Evolutionary conservation across 2,329 filamentous ascomycete species (phyloP), one percentile per base, ranked within the genome.

Genomic region (Aspergillus pseudoterreus): DNA sequence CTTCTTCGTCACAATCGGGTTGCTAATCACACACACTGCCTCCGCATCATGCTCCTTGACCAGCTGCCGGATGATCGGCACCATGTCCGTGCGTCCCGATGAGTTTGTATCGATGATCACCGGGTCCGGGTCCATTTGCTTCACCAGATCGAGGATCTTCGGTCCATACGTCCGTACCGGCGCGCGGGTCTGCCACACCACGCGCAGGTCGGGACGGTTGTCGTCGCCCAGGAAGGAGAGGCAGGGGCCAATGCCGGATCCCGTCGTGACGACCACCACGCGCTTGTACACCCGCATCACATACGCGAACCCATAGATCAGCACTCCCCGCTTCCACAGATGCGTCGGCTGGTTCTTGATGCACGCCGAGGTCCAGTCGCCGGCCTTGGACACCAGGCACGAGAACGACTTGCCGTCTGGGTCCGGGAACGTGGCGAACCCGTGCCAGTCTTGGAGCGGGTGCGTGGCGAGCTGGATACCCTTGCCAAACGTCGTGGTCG

Each of bases 1-100:
- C 71, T 82, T 82, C 62, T 78, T 78, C 15, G 86, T 90, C 32
- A 89, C 78, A 51, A 71, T 78, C 51, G 84, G 82, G 65, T 90
- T 91, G 50, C 83, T 84, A 61, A 91, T 85, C 53, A 90, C 79
- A 63, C 89, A 84, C 35, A 90, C 85, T 2, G 86, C 87, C 74
- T 90, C 86, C 1, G 79, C 78, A 0, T 70, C 57, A 22, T 73
- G 73, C 30, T 78, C 68, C 45, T 60, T 62, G 45, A 72, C 73
- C 47, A 85, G 71, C 8, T 74, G 69, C 59, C 80, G 84, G 36
- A 78, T 76, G 43, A 82, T 72, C 11, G 74, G 75, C 24, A 85
- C 61, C 65, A 88, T 78, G 64, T 89, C 81, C 2, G 83, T 78
- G 6, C 85, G 76, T 0, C 84, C 85, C 30, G 75, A 73, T 33